Base-by-base conservation (phyloP, 2,329 filamentous ascomycete genomes). In the Drechslera avenae region DNA sequence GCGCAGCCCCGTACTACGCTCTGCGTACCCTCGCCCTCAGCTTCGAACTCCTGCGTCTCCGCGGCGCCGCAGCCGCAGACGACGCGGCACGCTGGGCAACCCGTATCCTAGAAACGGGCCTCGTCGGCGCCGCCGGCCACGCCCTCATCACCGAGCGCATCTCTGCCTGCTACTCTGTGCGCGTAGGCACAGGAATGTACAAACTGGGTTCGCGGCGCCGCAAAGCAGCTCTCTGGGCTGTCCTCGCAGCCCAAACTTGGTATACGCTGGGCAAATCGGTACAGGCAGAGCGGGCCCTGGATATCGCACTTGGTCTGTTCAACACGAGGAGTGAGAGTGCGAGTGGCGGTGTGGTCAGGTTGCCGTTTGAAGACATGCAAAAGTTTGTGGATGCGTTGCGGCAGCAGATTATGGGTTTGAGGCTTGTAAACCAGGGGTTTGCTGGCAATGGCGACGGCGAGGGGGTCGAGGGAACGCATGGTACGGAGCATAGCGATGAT, bases 211-310 rank as follows among this genome's bases (percentile, higher is more conserved):
- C 83, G 7, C 83, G 93, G 54, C 83, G 82, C 52, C 83, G 94
- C 40, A 99, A 97, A 77, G 89, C 92, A 2, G 94, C 90, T 0
- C 83, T 96, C 57, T 99, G 92, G 92, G 88, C 87, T 59, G 81
- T 94, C 17, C 81, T 96, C 32, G 88, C 90, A 1, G 87, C 91
- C 0, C 89, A 96, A 63, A 83, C 86, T 1, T 99, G 94, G 94
- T 79, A 93, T 46, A 82, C 83, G 42, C 83, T 92, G 56, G 85
- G 83, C 28, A 92, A 93, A 67, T 85, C 86, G 45, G 83, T 88
- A 12, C 89, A 95, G 66, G 89, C 91, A 1, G 89, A 90, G 59
- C 82, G 84, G 50, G 90, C 89, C 57, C 81, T 97, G 1, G 85
- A 89, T 40, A 85, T 88, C 58, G 90, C 90, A 0, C 73, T 80